A percentile compares a stretch with the other conserved stretches of the same genome.
These are phyloP conservation scores for Nicotiana knightiana DNA, from an alignment of 257 asterid species.

Conservation along the genomic window DNA sequence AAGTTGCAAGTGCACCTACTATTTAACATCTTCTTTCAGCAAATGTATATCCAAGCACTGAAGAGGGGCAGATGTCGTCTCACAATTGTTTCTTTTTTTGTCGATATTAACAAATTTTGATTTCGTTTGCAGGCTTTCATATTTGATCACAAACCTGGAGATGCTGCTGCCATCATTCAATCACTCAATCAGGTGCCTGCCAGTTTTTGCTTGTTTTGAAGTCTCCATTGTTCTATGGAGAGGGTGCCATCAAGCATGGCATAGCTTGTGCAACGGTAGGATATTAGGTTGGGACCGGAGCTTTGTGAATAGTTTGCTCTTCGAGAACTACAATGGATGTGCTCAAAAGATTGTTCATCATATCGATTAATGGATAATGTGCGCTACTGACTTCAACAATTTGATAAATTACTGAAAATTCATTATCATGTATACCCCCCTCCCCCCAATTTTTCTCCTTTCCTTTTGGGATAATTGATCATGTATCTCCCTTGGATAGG, in stretches of 20 bases:
- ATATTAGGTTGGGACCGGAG: neutral
- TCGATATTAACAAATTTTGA: slow-evolving; percentile 1
- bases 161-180: slow-evolving; percentile 74
- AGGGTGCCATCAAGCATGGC: neutral
- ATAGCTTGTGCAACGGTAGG: neutral
- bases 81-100: neutral
- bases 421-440: neutral
- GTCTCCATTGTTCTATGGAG: neutral
- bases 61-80: neutral
- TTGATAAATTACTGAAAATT: neutral
- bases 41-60: neutral
- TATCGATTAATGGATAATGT: neutral
- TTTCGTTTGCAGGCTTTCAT: slow-evolving; percentile 58
- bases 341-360: neutral
- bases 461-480: neutral
- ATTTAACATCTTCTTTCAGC: neutral
- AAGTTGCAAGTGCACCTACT: neutral
- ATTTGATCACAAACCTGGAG: slow-evolving; percentile 65
- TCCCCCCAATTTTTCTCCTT: no score
- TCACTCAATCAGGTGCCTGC: slow-evolving; percentile 56
- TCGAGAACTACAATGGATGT: neutral
- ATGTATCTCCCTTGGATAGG: neutral
- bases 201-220: neutral
- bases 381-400: neutral
- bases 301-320: neutral